Evolutionary conservation across 495 filamentous ascomycete species (phyloP).

Genomic region (Annulohypoxylon maeteangense): DNA sequence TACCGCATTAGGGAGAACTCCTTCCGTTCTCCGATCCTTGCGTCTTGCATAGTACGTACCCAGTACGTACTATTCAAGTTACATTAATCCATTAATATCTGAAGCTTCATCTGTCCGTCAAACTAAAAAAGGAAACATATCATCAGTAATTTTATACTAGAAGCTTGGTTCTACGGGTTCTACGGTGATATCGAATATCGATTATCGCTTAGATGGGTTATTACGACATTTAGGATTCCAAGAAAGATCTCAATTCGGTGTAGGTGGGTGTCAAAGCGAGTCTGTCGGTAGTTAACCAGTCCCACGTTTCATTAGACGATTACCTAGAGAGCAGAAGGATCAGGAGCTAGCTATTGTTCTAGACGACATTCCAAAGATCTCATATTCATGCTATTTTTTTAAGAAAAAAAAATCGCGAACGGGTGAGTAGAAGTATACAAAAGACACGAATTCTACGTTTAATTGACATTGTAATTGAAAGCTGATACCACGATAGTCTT

Average conservation of each 20-base stretch:
- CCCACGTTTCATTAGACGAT: background rate
- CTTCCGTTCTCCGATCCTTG: constrained; percentile 27
- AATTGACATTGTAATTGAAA: background rate
- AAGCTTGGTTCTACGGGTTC: background rate
- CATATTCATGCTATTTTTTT: background rate
- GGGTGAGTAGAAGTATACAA: background rate
- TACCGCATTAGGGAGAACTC: constrained; percentile 15
- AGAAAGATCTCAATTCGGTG: background rate
- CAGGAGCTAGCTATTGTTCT: background rate
- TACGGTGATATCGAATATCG: background rate
- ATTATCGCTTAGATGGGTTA: background rate
- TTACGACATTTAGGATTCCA: background rate
- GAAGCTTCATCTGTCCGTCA: constrained; percentile 2
- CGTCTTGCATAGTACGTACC: constrained; percentile 12
- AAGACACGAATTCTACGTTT: background rate
- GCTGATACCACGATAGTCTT: background rate
- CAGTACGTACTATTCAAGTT: constrained; percentile 6
- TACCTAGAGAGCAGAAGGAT: background rate
- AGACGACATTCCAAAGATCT: background rate
- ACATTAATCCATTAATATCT: background rate
- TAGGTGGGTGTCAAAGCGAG: background rate
- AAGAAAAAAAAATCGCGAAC: background rate
- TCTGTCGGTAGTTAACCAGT: background rate
- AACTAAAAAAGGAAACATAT: background rate
- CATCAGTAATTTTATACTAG: background rate